phyloP scores from a whole-genome alignment of 768 basidiomycete species.

The Mycena leptocephala region DNA sequence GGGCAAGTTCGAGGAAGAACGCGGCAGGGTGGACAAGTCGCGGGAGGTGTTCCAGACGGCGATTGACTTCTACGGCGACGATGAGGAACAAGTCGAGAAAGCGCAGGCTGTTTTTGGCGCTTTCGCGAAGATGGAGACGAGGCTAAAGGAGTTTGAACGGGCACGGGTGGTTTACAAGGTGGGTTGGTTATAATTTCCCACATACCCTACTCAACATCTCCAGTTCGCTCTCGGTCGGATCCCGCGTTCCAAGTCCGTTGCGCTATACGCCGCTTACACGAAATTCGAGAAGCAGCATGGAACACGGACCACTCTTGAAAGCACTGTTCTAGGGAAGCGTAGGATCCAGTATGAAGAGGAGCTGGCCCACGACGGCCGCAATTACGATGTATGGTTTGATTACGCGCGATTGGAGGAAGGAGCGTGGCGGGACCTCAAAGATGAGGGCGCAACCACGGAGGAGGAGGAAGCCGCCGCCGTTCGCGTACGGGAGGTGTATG shows the following conservation, averaged over 20 bases:
- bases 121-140: conserved; percentile 98
- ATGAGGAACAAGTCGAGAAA: conserved; percentile 94
- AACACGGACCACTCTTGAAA: conserved; percentile 88
- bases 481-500: conserved; percentile 94
- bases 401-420: conserved; percentile 95
- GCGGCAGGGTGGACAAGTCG: conserved; percentile 70
- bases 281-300: conserved; percentile 99
- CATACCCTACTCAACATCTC: conserved; percentile 5
- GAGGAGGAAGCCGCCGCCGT: conserved; percentile 75
- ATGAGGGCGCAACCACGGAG: conserved; percentile 81
- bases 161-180: conserved; percentile 98
- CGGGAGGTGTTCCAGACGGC: conserved; percentile 94
- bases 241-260: conserved; percentile 91
- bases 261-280: conserved; percentile 93
- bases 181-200: conserved; percentile 28
- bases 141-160: conserved; percentile 96
- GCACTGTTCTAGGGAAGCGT: conserved; percentile 97
- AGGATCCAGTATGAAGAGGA: conserved; percentile 99
- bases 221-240: conserved; percentile 97
- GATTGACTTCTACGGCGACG: conserved; percentile 91
- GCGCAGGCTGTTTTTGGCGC: conserved; percentile 94
- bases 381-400: conserved; percentile 99
- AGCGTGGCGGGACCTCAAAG: conserved; percentile 81
- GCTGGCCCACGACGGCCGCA: conserved; percentile 89
- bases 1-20: conserved; percentile 39